Conservation (phyloP, 2,329 filamentous ascomycete genomes). For the Penicillium sp. region DNA sequence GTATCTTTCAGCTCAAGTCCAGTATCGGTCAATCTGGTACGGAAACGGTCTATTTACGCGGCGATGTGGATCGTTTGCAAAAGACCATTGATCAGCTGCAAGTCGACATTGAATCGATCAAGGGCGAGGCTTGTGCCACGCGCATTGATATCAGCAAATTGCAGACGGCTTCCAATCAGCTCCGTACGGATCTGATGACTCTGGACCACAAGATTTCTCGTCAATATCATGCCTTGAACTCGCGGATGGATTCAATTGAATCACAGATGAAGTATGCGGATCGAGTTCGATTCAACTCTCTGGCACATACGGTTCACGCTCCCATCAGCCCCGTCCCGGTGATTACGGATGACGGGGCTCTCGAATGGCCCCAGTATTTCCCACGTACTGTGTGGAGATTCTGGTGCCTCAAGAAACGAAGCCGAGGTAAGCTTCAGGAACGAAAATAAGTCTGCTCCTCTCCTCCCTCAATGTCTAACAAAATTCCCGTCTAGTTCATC, state of each 20-base stretch:
- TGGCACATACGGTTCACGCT: constrained; percentile 46
- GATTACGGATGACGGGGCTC: constrained; percentile 42
- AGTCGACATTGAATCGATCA: constrained; percentile 42
- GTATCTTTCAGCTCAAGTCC: constrained; percentile 44
- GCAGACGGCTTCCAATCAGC: constrained; percentile 43
- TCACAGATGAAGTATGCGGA: constrained; percentile 38
- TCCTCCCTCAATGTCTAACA: constrained; percentile 17
- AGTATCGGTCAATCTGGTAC: constrained; percentile 41
- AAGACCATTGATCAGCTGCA: constrained; percentile 47
- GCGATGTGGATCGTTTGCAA: constrained; percentile 46
- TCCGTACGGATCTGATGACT: constrained; percentile 45
- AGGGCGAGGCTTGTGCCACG: constrained; percentile 42
- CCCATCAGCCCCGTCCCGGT: constrained; percentile 47
- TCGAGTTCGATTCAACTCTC: constrained; percentile 48
- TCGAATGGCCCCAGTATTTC: constrained; percentile 47
- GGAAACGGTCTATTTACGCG: constrained; percentile 44
- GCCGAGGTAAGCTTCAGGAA: constrained; percentile 42
- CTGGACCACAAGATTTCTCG: constrained; percentile 43
- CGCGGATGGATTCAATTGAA: constrained; percentile 32
- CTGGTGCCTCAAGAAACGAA: constrained; percentile 51
- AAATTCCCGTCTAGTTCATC: constrained; percentile 40
- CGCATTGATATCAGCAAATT: constrained; percentile 47
- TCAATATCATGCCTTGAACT: constrained; percentile 34
- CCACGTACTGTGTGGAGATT: constrained; percentile 50
- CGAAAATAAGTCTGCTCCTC: constrained; percentile 5